A percentile compares a stretch with the other conserved stretches of the same genome.
These are phyloP conservation scores for Torulaspora maleeae DNA, from an alignment of 805 yeast species.

Conservation along the genomic window DNA sequence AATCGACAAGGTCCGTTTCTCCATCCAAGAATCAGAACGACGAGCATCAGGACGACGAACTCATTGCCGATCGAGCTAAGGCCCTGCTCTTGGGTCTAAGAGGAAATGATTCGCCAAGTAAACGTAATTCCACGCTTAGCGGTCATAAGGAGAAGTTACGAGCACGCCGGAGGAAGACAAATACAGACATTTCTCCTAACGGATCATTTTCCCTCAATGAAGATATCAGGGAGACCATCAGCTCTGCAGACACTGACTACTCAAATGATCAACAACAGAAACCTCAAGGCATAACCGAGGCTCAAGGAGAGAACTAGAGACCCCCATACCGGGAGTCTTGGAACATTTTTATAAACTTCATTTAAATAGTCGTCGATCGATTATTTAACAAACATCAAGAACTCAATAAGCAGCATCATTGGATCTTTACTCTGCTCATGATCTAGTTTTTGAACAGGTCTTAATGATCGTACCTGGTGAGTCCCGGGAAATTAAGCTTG, in stretches of 20 bases:
- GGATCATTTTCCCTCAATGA: slow-evolving; percentile 18
- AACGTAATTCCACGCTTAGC: slow-evolving; percentile 20
- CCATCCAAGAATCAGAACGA: slow-evolving; percentile 1
- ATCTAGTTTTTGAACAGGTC: background rate
- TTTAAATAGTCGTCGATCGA: background rate
- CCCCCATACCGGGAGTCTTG: background rate
- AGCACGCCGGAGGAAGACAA: slow-evolving; percentile 25
- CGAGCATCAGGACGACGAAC: slow-evolving; percentile 22
- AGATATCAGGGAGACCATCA: slow-evolving; percentile 3
- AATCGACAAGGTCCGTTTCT: background rate
- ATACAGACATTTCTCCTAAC: slow-evolving; percentile 11
- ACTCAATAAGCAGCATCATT: background rate
- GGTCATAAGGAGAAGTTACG: slow-evolving; percentile 31
- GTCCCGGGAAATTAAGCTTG: background rate
- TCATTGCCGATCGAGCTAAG: slow-evolving; percentile 50
- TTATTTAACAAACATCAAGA: background rate
- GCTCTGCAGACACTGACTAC: slow-evolving; percentile 4
- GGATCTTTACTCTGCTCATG: background rate
- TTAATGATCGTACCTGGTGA: background rate
- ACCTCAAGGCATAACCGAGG: background rate
- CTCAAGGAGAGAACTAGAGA: background rate
- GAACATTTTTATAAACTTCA: background rate
- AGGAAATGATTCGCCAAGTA: slow-evolving; percentile 31
- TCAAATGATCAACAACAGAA: slow-evolving; percentile 1
- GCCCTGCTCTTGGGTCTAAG: slow-evolving; percentile 58